Evolutionary conservation across 495 filamentous ascomycete species (phyloP), one percentile per base, ranked within the genome.

Genomic region (Podospora pseudoanserina): DNA sequence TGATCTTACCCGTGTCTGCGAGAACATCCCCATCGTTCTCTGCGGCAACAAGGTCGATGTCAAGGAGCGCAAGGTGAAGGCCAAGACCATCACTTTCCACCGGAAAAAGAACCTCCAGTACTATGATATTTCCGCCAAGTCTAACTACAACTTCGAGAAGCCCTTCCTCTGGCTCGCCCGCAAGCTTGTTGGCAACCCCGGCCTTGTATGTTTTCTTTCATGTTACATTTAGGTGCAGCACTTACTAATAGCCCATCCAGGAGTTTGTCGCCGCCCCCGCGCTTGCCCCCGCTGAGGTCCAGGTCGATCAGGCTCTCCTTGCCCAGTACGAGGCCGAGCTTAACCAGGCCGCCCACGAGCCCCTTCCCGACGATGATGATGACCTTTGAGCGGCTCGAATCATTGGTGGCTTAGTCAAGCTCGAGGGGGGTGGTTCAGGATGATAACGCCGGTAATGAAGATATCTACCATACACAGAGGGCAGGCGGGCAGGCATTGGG

Each of bases 101-200:
- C 94, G 96, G 79, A 99, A 99, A 89, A 99, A 99, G 90, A 98
- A 98, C 85, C 89, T 99, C 19, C 96, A 99, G 82, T 99, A 99
- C 89, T 99, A 99, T 87, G 96, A 99, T 71, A 99, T 99, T 79
- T 97, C 92, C 60, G 96, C 96, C 80, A 99, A 99, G 88, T 97
- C 93, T 74, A 99, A 99, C 85, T 99, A 99, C 86, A 99, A 99
- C 90, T 99, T 99, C 85, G 96, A 99, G 90, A 99, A 99, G 89
- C 96, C 96, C 69, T 99, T 99, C 91, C 89, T 99, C 70, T 99
- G 96, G 96, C 90, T 99, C 74, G 96, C 95, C 65, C 89, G 96
- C 77, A 98, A 99, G 89, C 88, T 98, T 60, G 96, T 97, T 69
- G 96, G 95, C 79, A 97, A 99, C 86, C 86, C 91, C 71, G 80